Percentiles rank a stretch among this genome's conserved stretches.
Conservation (phyloP, 441 rosid genomes). For the Pelargonium hybrid region DNA sequence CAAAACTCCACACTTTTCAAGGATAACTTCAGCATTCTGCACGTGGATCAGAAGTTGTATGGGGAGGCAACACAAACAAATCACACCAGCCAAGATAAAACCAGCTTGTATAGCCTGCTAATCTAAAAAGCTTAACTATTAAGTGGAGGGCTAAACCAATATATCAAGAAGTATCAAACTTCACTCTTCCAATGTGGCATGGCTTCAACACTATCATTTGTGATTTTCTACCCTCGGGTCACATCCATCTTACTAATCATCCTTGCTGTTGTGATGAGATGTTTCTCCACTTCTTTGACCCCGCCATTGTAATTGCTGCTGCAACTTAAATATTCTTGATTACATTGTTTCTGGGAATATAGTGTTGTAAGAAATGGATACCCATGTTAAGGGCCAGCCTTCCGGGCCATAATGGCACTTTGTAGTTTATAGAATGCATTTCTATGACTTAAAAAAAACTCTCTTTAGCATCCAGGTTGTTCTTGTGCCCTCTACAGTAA, state of each 20-base stretch:
- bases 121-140: too few relatives aligned
- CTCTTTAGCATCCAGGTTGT: not conserved
- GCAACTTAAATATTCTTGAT: not conserved
- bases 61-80: too few relatives aligned
- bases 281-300: not conserved
- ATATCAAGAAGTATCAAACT: too few relatives aligned
- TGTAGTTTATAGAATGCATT: not conserved
- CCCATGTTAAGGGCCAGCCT: not conserved
- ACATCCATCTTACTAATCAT: not conserved
- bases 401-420: not conserved
- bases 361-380: not conserved
- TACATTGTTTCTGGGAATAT: not conserved
- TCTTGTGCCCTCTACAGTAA: not conserved
- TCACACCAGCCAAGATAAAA: too few relatives aligned
- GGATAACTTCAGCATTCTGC: too few relatives aligned
- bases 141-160: too few relatives aligned
- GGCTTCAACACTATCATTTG: not conserved
- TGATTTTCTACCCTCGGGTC: not conserved
- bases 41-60: too few relatives aligned
- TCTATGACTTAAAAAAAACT: not conserved
- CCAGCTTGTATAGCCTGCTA: too few relatives aligned
- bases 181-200: too few relatives aligned
- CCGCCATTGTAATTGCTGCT: not conserved
- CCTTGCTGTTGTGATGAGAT: not conserved
- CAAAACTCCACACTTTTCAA: too few relatives aligned